Base-by-base conservation (phyloP, 2,329 filamentous ascomycete genomes). In the Torrubiella hemipterigena region DNA sequence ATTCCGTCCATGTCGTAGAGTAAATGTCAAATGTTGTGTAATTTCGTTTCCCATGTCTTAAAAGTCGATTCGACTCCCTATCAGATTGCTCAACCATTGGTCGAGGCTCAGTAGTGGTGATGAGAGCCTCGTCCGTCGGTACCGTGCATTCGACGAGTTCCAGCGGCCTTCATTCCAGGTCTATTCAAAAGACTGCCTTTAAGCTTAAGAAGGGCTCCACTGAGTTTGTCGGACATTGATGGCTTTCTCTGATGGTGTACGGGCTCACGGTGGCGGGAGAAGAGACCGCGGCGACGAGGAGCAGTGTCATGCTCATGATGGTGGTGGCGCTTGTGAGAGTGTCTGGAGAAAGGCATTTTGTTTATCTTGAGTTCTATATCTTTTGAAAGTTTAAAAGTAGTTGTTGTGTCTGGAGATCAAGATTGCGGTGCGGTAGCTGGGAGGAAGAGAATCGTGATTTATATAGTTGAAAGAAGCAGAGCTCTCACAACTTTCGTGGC, bases 141-240 rank as follows among this genome's bases (percentile, higher is more conserved):
- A 24, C 80, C 79, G 43, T 73, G 70, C 77, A 83, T 83, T 33
- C 80, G 67, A 37, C 79, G 67, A 30, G 78, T 80, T 17, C 80
- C 80, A 43, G 80, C 78, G 51, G 78, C 80, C 75, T 87, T 87
- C 41, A 80, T 58, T 16, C 77, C 82, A 3, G 81, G 77, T 24
- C 74, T 65, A 29, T 72, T 56, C 2, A 77, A 86, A 35, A 89
- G 49, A 32, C 63, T 72, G 7, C 83, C 82, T 54, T 74, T 76
- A 40, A 89, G 55, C 61, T 72, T 83, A 59, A 82, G 65, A 52
- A 89, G 61, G 1, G 81, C 81, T 13, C 83, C 83, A 30, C 70
- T 77, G 43, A 89, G 67, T 57, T 87, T 89, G 59, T 89, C 82
- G 28, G 78, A 78, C 41, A 87, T 61, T 23, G 67, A 72, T 4